Percentiles rank a stretch among this genome's conserved stretches.
Conservation (phyloP, 2,329 filamentous ascomycete species). For the Ophiocordyceps camponoti-floridani region DNA sequence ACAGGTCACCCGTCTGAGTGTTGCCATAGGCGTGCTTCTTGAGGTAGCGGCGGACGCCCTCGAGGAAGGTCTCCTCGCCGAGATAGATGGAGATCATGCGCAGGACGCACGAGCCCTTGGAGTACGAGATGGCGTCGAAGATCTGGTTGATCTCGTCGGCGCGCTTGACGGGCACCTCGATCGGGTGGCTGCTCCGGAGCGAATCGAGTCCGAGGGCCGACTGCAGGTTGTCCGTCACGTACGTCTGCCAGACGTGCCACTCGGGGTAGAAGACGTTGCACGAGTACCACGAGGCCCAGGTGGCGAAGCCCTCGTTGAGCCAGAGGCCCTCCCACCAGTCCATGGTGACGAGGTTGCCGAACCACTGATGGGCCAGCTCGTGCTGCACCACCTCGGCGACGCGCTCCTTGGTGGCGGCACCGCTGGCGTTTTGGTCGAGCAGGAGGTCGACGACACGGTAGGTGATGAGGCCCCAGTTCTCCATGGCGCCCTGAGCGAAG, state of each 20-base stretch:
- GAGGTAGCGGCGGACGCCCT: constrained; percentile 77
- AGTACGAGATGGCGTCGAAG: constrained; percentile 94
- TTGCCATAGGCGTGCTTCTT: constrained; percentile 97
- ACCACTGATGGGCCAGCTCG: constrained; percentile 95
- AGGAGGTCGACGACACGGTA: constrained; percentile 74
- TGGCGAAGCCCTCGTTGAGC: constrained; percentile 85
- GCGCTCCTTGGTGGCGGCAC: constrained; percentile 76
- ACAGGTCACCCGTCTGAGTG: constrained; percentile 78
- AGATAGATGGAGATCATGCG: constrained; percentile 96
- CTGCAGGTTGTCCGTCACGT: constrained; percentile 84
- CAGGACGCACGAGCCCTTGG: constrained; percentile 87
- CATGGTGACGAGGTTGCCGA: constrained; percentile 94
- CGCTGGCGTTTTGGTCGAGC: constrained; percentile 79
- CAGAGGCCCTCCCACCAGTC: constrained; percentile 97
- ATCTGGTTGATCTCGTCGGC: constrained; percentile 97
- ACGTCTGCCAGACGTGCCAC: constrained; percentile 96
- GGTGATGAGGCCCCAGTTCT: constrained; percentile 94
- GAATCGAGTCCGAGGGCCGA: constrained; percentile 78
- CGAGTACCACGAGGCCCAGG: constrained; percentile 41
- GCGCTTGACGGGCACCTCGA: constrained; percentile 88
- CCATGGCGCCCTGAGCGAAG: constrained; percentile 91
- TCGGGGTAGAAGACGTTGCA: constrained; percentile 93
- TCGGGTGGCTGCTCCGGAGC: constrained; percentile 83
- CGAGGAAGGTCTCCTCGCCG: constrained; percentile 81
- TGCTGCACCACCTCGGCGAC: constrained; percentile 94